Percentiles rank a stretch among this genome's conserved stretches.
Evolutionary conservation across 2,329 filamentous ascomycete genomes (phyloP).

Genomic region (Nothomitra cinnamomea): DNA sequence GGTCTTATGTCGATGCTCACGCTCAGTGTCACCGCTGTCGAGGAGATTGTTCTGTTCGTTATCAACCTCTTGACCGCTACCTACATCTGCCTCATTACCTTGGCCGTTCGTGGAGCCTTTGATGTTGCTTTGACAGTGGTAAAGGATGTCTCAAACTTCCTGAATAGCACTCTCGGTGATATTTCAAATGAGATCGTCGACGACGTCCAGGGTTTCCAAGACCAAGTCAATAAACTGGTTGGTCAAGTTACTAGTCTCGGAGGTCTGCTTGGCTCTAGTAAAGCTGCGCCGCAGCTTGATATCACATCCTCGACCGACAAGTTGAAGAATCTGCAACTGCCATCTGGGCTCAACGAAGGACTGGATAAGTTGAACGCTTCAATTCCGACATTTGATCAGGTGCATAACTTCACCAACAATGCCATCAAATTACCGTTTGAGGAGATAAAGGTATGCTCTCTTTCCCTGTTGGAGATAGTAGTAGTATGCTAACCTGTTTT

Average conservation of each 20-base stretch:
- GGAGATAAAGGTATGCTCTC: slow-evolving; percentile 42
- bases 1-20: slow-evolving; percentile 65
- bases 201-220: slow-evolving; percentile 31
- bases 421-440: slow-evolving; percentile 69
- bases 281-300: slow-evolving; percentile 38
- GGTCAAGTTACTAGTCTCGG: slow-evolving; percentile 34
- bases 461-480: neutral
- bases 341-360: slow-evolving; percentile 48
- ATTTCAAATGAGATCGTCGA: slow-evolving; percentile 29
- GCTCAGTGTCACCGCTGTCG: slow-evolving; percentile 64
- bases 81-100: slow-evolving; percentile 75
- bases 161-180: slow-evolving; percentile 36
- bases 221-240: slow-evolving; percentile 34
- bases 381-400: slow-evolving; percentile 68
- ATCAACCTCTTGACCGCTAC: slow-evolving; percentile 85
- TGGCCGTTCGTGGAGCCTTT: slow-evolving; percentile 64
- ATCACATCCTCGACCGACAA: slow-evolving; percentile 46
- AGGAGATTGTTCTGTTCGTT: slow-evolving; percentile 77
- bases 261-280: slow-evolving; percentile 23
- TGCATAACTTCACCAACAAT: slow-evolving; percentile 63
- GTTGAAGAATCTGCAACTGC: slow-evolving; percentile 53
- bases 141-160: slow-evolving; percentile 39
- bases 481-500: neutral
- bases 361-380: slow-evolving; percentile 58
- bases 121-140: slow-evolving; percentile 48